Conservation (phyloP, 1,284 basidiomycete species). For the Sanguinoderma infundibulare region DNA sequence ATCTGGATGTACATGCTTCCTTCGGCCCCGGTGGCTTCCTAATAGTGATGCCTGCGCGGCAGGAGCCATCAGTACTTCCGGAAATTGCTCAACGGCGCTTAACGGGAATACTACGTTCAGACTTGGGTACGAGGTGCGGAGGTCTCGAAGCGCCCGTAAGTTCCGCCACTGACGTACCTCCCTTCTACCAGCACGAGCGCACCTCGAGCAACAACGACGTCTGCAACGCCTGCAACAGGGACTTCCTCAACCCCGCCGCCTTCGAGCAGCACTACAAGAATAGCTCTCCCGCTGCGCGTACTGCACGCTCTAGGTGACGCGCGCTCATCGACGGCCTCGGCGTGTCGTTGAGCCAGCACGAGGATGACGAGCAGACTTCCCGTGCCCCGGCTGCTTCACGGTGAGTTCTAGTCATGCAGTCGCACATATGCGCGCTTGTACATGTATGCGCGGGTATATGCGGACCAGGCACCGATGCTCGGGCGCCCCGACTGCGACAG, state of each 20-base stretch:
- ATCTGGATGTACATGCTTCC: too few species aligned
- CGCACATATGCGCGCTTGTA: too few species aligned
- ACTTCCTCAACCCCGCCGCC: constrained; percentile 19
- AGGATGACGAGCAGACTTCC: constrained; percentile 17
- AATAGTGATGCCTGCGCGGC: too few species aligned
- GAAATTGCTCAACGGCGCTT: too few species aligned
- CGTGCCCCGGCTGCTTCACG: constrained; percentile 19
- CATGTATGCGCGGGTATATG: not conserved
- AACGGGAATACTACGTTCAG: too few species aligned
- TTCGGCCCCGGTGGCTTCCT: too few species aligned
- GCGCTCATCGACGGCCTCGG: constrained; percentile 24
- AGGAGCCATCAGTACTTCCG: too few species aligned
- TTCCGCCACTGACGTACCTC: too few species aligned
- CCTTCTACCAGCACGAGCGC: constrained; percentile 31
- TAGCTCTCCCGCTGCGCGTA: constrained; percentile 30
- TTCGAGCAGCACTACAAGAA: constrained; percentile 28
- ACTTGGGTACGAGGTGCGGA: constrained; percentile 18
- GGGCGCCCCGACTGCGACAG: constrained; percentile 32
- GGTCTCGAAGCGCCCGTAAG: constrained; percentile 15
- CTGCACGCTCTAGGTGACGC: constrained; percentile 32
- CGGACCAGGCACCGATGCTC: constrained; percentile 14
- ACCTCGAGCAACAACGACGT: constrained; percentile 36
- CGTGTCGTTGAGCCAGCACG: constrained; percentile 21
- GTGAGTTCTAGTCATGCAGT: too few species aligned
- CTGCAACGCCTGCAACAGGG: constrained; percentile 39